Conservation (phyloP, 176 grass and related monocot genomes). For the Pontederia crassipes region DNA sequence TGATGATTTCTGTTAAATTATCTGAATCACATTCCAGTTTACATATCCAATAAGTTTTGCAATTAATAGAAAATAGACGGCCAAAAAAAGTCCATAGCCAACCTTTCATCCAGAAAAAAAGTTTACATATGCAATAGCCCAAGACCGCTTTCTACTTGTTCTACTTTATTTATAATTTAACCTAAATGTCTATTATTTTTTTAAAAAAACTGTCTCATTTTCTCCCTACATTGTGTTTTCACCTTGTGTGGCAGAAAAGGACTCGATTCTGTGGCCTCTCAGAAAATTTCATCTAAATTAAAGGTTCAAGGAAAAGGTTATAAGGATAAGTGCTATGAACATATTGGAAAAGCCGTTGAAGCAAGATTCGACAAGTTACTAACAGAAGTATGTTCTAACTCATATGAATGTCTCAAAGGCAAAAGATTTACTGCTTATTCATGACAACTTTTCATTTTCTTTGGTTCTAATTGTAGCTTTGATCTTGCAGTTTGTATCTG, state of each 20-base stretch:
- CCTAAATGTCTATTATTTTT: background rate
- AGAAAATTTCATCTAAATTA: slow-evolving; percentile 50
- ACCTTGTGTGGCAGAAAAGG: slow-evolving; percentile 48
- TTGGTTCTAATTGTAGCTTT: slow-evolving; percentile 29
- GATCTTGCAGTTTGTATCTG: slow-evolving; percentile 65
- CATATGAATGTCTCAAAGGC: slow-evolving; percentile 14
- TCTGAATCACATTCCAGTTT: too few species aligned
- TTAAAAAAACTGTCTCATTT: background rate
- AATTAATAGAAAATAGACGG: too few species aligned
- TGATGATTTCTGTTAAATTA: too few species aligned
- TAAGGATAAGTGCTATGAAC: slow-evolving; percentile 96
- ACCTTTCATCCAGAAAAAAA: too few species aligned
- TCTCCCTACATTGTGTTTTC: slow-evolving; percentile 2
- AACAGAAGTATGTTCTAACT: slow-evolving; percentile 42
- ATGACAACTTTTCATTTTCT: slow-evolving; percentile 15
- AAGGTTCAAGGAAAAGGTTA: slow-evolving; percentile 82
- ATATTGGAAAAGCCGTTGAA: slow-evolving; percentile 85
- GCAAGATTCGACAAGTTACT: slow-evolving; percentile 75
- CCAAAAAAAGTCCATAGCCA: too few species aligned
- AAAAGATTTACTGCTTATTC: slow-evolving; percentile 12
- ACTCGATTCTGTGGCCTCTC: slow-evolving; percentile 39
- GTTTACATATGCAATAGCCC: too few species aligned
- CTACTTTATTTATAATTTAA: slow-evolving; percentile 2
- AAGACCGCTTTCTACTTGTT: background rate
- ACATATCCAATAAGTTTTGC: too few species aligned